Evolutionary conservation across 371 early-diverging fungal species (phyloP), one percentile per base, ranked within the genome.

Genomic region (Circinella umbellata): DNA sequence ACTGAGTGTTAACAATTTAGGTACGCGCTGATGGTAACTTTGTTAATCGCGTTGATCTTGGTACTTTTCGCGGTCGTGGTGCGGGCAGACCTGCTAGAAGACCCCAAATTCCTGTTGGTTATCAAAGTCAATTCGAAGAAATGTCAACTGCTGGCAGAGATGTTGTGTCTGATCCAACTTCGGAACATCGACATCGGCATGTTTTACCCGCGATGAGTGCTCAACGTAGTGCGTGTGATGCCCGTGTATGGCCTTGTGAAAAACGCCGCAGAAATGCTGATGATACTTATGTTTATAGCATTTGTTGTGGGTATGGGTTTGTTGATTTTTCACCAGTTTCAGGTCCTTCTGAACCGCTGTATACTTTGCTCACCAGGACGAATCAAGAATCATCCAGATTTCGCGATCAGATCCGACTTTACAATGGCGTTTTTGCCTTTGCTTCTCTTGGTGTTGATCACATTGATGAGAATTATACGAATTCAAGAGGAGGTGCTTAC

Each of bases 401-500:
- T 64, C 48, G 65, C 27, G 4, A 66, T 3, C 39, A 63, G 10
- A 69, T 67, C 35, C 62, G 69, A 15, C 64, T 46, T 57, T 73
- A 67, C 65, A 73, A 74, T 37, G 15, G 49, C 18, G 67, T 60
- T 9, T 59, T 69, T 18, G 66, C 67, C 34, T 69, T 73, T 61
- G 55, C 69, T n/a, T 73, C 69, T 2, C 57, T 73, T 10, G 73
- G 66, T 13, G 73, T 36, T 34, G 42, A 42, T 42, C 18, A 62
- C 3, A 37, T 68, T 20, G 68, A 72, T 67, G 64, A 64, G 54
- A 62, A 5, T 3, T 3, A 68, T 27, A 55, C 65, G 2, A 68
- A 61, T 48, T 48, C 57, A 8, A n/a, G 48, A 20, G 54, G 54
- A 20, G 54, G 54, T 8, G 35, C 54, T 14, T 68, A 72, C 37